These are phyloP conservation scores for Thraustotheca clavata DNA, from an alignment of 352 stramenopile species.

Conservation along the genomic window DNA sequence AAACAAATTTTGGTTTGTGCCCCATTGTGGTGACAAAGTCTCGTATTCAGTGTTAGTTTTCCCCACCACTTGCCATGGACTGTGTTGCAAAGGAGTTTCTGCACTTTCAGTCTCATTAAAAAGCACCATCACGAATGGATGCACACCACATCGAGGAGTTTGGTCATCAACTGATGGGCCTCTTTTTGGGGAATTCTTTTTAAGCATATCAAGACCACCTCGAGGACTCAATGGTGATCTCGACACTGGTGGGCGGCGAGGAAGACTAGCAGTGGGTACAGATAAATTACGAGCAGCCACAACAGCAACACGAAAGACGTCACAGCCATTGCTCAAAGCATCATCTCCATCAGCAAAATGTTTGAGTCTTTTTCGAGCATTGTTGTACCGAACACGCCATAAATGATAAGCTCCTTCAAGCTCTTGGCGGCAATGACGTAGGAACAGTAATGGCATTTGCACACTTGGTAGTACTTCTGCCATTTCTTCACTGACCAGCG, in stretches of 20 bases:
- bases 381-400: constrained; percentile 73
- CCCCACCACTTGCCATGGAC: constrained; percentile 34
- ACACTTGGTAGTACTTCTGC: constrained; percentile 71
- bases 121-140: constrained; percentile 68
- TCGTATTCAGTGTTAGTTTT: constrained; percentile 85
- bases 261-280: neutral
- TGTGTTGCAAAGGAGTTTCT: neutral
- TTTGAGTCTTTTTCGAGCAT: constrained; percentile 59
- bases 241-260: neutral
- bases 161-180: neutral
- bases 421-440: constrained; percentile 61
- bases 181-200: neutral
- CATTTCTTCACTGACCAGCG: constrained; percentile 47
- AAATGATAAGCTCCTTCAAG: constrained; percentile 60
- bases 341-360: constrained; percentile 76
- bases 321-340: constrained; percentile 64
- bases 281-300: constrained; percentile 46
- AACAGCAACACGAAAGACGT: constrained; percentile 70
- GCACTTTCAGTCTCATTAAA: constrained; percentile 21
- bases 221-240: neutral
- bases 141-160: constrained; percentile 23
- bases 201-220: neutral
- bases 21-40: constrained; percentile 53
- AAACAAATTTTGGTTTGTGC: constrained; percentile 44
- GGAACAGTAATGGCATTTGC: constrained; percentile 67